Percentiles rank a stretch among this genome's conserved stretches.
These are phyloP conservation scores for Schizopora paradoxa DNA, from an alignment of 1,284 basidiomycete genomes.

Conservation along the genomic window DNA sequence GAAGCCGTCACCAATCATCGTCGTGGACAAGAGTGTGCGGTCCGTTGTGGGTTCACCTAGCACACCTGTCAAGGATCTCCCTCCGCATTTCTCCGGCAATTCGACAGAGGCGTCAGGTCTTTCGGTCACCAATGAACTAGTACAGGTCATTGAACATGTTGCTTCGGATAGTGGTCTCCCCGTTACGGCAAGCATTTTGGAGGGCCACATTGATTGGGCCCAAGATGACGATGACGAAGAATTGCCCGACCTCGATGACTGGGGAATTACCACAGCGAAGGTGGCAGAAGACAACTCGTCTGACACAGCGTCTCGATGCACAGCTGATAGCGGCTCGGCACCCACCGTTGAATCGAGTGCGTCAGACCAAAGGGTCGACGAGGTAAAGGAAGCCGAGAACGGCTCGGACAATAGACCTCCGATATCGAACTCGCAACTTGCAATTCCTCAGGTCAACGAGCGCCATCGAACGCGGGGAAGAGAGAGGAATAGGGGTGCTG, in stretches of 20 bases:
- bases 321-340: neutral
- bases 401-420: no score
- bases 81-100: no score
- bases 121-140: slow-evolving; percentile 66
- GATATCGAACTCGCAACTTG: no score
- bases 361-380: slow-evolving; percentile 6
- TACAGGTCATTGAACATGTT: slow-evolving; percentile 63
- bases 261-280: slow-evolving; percentile 53
- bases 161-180: slow-evolving; percentile 63
- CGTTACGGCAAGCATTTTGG: slow-evolving; percentile 69
- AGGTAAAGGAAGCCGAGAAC: slow-evolving; percentile 11
- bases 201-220: slow-evolving; percentile 84
- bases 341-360: neutral
- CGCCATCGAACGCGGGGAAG: slow-evolving; percentile 9
- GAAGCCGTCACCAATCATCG: no score
- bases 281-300: slow-evolving; percentile 4
- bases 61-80: no score
- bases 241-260: slow-evolving; percentile 75
- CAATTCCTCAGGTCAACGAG: no score
- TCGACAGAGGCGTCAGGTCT: no score
- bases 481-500: slow-evolving; percentile 4
- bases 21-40: no score
- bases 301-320: neutral
- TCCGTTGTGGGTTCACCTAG: no score
- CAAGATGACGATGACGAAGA: slow-evolving; percentile 78